A percentile compares a stretch with the other conserved stretches of the same genome.
phyloP scores from a whole-genome alignment of 305 asterid species.

The Withania somnifera region DNA sequence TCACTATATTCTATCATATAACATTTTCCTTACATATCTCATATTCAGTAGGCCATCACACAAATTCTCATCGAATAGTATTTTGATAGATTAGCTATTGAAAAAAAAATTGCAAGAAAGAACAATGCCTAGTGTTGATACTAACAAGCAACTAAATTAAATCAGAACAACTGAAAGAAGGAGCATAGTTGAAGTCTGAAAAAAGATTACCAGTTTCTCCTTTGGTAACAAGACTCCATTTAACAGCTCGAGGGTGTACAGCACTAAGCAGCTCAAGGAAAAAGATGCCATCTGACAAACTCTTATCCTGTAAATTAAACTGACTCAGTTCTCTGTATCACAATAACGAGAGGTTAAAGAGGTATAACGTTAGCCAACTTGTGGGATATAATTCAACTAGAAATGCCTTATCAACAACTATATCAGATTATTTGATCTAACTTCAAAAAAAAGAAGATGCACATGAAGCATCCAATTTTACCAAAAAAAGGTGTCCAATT shows the following conservation, averaged over 20 bases:
- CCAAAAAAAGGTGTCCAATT: not conserved
- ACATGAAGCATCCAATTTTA: not conserved
- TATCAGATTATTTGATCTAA: not conserved
- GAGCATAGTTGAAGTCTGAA: not conserved
- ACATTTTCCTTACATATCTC: not conserved
- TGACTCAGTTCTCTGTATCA: not conserved
- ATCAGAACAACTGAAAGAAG: not conserved
- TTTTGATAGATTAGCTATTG: not conserved
- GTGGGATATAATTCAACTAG: not conserved
- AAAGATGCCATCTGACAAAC: conserved; percentile 71
- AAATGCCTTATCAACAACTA: not conserved
- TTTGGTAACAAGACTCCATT: conserved; percentile 95
- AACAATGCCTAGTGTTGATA: not conserved
- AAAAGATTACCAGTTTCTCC: conserved; percentile 50
- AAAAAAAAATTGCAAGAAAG: not conserved
- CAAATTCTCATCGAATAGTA: not conserved
- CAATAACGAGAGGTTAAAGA: not conserved
- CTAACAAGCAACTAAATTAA: not conserved
- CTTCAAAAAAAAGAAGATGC: not conserved
- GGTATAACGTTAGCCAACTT: not conserved
- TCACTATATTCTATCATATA: not conserved
- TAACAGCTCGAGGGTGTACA: conserved; percentile 88
- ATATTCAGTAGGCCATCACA: not conserved
- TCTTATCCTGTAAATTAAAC: conserved; percentile 56
- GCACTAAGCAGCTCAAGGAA: conserved; percentile 92